Evolutionary conservation across 768 basidiomycete species (phyloP), one percentile per base, ranked within the genome.

Genomic region (Clathrus columnatus): DNA sequence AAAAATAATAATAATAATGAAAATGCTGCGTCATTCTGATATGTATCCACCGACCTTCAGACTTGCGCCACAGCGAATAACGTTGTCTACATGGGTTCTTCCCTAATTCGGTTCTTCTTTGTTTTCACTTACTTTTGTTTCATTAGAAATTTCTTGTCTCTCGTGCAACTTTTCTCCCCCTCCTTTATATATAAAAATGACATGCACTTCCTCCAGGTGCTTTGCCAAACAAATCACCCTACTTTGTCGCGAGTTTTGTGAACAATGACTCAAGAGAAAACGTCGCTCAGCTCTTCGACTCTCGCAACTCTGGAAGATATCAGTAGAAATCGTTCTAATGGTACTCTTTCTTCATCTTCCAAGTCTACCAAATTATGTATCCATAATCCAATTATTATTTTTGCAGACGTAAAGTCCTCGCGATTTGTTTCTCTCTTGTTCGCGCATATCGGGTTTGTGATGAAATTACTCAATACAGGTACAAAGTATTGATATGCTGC

Each of bases 401-500:
- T 29, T 46, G n/a, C 47, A 29, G 30, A 41, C 27, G 24, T 27
- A 26, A 28, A 4, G 32, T 21, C 23, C 17, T 26, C 43, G 48
- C 47, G 45, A 21, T 58, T 73, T 76, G 59, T 70, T 73, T 75
- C 74, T 26, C 76, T 86, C 52, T 71, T 85, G 49, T 66, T 79
- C 45, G 77, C 83, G 21, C 87, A 88, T 66, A 74, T 86, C 59
- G 87, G 87, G 87, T 87, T 68, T 57, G 63, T 67, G 57, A 26
- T 6, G 41, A 20, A 16, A 23, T 32, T 36, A 30, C 24, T 17
- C n/a, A 60, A 29, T 48, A 50, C 27, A 26, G 21, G 43, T 27
- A 18, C 26, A 24, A 11, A 42, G 23, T 28, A 36, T 42, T 32
- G n/a, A 41, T 26, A 21, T 43, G n/a, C 11, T 14, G n/a, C 11